A percentile compares a stretch with the other conserved stretches of the same genome.
Evolutionary conservation across 176 grass and related monocot species (phyloP).

Genomic region (Aechmea fasciata): DNA sequence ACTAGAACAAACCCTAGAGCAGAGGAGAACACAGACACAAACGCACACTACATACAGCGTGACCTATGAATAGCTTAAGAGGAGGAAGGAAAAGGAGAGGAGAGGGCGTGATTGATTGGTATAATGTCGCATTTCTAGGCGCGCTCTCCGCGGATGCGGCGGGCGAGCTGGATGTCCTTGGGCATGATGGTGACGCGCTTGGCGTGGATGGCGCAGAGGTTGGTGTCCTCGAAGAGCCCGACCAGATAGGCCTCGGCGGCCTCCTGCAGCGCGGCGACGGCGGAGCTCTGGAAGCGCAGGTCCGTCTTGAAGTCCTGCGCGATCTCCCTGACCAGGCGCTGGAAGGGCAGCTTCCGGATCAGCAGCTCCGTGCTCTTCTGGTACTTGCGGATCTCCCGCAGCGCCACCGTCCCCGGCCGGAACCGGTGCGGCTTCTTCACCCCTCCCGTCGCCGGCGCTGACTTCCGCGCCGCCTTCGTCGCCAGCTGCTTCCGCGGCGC

Average conservation of each 20-base stretch:
- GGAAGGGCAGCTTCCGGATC: constrained; percentile 16
- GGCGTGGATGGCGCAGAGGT: constrained; percentile 21
- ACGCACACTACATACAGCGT: too few species aligned
- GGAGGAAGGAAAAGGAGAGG: too few species aligned
- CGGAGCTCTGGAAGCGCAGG: constrained; percentile 17
- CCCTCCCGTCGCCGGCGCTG: constrained; percentile 8
- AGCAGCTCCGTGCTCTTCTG: constrained; percentile 20
- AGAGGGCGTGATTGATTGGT: too few species aligned
- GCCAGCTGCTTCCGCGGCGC: constrained; percentile 16
- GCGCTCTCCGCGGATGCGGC: constrained; percentile 8
- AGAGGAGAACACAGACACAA: too few species aligned
- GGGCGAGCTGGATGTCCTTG: constrained; percentile 22
- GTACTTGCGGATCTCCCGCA: constrained; percentile 19
- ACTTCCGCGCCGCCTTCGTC: constrained; percentile 14
- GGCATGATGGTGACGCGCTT: constrained; percentile 23
- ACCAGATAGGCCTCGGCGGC: constrained; percentile 15
- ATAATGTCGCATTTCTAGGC: too few species aligned
- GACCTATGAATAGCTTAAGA: too few species aligned
- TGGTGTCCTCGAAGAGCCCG: constrained; percentile 18
- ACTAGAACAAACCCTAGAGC: too few species aligned
- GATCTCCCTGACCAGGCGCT: constrained; percentile 12
- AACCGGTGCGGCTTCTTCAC: constrained; percentile 16
- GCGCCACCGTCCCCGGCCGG: constrained; percentile 14
- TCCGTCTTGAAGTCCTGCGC: constrained; percentile 19
- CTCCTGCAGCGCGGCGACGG: constrained; percentile 14